Conservation (phyloP, 2,329 filamentous ascomycete genomes). For the Aureobasidium sp. region DNA sequence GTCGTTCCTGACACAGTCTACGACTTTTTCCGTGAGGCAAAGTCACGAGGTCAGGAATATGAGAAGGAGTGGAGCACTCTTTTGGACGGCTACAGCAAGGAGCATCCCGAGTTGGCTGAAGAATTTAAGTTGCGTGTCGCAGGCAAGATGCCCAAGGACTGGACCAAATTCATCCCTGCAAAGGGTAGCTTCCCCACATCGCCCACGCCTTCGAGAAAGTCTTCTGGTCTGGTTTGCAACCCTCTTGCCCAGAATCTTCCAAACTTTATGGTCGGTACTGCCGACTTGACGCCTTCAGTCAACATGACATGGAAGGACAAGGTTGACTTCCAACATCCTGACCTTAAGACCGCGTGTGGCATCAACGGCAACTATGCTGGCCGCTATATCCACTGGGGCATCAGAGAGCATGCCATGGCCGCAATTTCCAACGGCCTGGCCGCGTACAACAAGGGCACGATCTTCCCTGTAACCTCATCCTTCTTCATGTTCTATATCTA, state of each 20-base stretch:
- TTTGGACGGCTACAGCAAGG: slow-evolving; percentile 37
- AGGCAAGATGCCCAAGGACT: slow-evolving; percentile 43
- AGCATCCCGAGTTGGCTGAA: slow-evolving; percentile 43
- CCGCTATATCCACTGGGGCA: slow-evolving; percentile 51
- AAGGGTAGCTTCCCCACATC: slow-evolving; percentile 40
- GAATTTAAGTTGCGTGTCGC: slow-evolving; percentile 44
- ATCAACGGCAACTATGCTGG: slow-evolving; percentile 49
- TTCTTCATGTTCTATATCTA: slow-evolving; percentile 39
- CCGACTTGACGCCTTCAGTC: slow-evolving; percentile 33
- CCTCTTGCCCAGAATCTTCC: slow-evolving; percentile 27
- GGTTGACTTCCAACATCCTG: slow-evolving; percentile 43
- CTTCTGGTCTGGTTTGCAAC: slow-evolving; percentile 39
- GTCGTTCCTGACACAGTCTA: slow-evolving; percentile 39
- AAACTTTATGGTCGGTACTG: slow-evolving; percentile 33
- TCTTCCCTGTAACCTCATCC: slow-evolving; percentile 32
- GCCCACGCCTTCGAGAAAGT: slow-evolving; percentile 46
- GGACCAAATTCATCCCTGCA: slow-evolving; percentile 44
- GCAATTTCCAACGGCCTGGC: slow-evolving; percentile 40
- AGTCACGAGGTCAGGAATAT: slow-evolving; percentile 39
- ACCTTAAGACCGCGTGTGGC: slow-evolving; percentile 33
- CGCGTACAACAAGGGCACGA: slow-evolving; percentile 31
- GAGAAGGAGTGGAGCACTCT: slow-evolving; percentile 45
- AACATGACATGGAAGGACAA: slow-evolving; percentile 39
- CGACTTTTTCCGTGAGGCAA: slow-evolving; percentile 47
- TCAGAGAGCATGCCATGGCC: slow-evolving; percentile 57